A percentile compares a stretch with the other conserved stretches of the same genome.
phyloP scores from a whole-genome alignment of 2,329 filamentous ascomycete genomes.

The Phaeosphaeriaceae sp. region DNA sequence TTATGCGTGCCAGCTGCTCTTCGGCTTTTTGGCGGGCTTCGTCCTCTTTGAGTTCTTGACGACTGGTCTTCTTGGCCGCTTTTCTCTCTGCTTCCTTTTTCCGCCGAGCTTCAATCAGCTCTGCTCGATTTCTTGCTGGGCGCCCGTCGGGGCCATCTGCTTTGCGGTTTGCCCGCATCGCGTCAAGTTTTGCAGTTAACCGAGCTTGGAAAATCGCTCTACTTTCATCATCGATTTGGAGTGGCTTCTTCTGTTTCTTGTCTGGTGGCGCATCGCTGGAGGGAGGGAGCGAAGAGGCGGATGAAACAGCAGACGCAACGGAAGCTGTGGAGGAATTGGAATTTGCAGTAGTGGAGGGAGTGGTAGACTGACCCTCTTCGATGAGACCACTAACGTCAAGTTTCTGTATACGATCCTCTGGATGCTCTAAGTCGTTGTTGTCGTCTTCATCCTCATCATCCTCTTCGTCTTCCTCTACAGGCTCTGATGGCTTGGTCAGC shows the following conservation, averaged over 20 bases:
- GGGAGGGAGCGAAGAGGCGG: slow-evolving; percentile 55
- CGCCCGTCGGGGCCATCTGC: slow-evolving; percentile 83
- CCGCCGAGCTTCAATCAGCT: slow-evolving; percentile 87
- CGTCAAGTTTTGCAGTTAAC: slow-evolving; percentile 82
- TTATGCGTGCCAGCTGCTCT: slow-evolving; percentile 61
- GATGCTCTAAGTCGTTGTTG: slow-evolving; percentile 30
- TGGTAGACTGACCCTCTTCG: slow-evolving; percentile 44
- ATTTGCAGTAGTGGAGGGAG: slow-evolving; percentile 39
- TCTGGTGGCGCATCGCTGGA: slow-evolving; percentile 24
- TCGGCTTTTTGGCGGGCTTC: slow-evolving; percentile 70
- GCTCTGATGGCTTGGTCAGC: slow-evolving; percentile 27
- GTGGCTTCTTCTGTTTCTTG: slow-evolving; percentile 41
- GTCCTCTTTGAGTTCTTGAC: slow-evolving; percentile 77
- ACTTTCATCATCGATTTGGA: slow-evolving; percentile 55
- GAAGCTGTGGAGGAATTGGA: slow-evolving; percentile 50
- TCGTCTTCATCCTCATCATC: slow-evolving; percentile 30
- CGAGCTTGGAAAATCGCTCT: slow-evolving; percentile 78
- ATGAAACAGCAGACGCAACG: slow-evolving; percentile 53
- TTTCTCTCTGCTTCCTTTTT: slow-evolving; percentile 87
- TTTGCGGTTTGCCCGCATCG: slow-evolving; percentile 83
- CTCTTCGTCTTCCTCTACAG: slow-evolving; percentile 33
- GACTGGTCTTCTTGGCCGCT: slow-evolving; percentile 85
- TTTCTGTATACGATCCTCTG: slow-evolving; percentile 41
- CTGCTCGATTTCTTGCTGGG: slow-evolving; percentile 83
- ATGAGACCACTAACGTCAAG: slow-evolving; percentile 47